Base-by-base conservation (phyloP, 2,329 filamentous ascomycete genomes). In the Cladobotryum protrusum region DNA sequence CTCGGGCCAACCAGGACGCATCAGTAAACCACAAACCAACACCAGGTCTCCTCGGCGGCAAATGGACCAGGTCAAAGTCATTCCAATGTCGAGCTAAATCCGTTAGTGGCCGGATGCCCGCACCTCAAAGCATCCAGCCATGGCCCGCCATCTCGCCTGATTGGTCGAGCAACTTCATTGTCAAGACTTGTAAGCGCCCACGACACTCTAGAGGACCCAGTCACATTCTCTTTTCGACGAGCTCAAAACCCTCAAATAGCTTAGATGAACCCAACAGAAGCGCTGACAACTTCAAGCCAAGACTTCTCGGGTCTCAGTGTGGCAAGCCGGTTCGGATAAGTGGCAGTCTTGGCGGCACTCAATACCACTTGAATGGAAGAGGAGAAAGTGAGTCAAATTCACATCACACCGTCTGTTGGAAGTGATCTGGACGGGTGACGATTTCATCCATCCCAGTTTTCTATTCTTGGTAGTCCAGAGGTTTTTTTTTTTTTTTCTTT, bases 271-370 rank as follows among this genome's bases (percentile, higher is more conserved):
- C 43, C 37, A 13, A 45, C 52, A 47, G 47, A 57, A 57, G 55
- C 55, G 55, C 55, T 51, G 52, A 43, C 37, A 32, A 34, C 12
- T 29, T 39, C n/a, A 48, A 47, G 51, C 53, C 55, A 55, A 55
- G 54, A 50, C 49, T 34, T 29, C 6, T 29, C 11, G 24, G 24
- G 24, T 29, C 24, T 29, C 24, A 39, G 36, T 18, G 36, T 39
- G 36, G 36, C 36, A 39, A 39, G 36, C 36, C 24, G 24, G 24
- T 29, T 29, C 24, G 24, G 24, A 29, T 29, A 29, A 29, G 24
- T 29, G 24, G 24, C 24, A 29, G 24, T 29, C 24, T 29, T 9
- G 24, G 24, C 24, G 24, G 24, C 24, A 29, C 24, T 8, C 6
- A 29, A 8, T 29, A 29, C 24, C 24, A 29, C 24, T 2, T 29